Percentiles rank a stretch among this genome's conserved stretches.
phyloP scores from a whole-genome alignment of 2,329 filamentous ascomycete genomes.

The Claviceps fusiformis region DNA sequence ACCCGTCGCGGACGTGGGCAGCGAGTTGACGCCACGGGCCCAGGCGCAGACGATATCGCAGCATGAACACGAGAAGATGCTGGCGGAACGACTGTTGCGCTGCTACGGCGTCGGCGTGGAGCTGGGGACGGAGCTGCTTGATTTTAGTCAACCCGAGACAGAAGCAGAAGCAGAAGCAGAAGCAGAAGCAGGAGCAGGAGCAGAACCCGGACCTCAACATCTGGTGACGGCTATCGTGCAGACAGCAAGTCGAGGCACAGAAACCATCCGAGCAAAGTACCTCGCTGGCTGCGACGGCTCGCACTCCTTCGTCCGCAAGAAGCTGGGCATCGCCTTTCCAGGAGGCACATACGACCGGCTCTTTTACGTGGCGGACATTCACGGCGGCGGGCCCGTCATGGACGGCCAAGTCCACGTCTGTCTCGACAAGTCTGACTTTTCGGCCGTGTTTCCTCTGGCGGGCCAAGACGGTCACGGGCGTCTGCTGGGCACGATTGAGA shows the following conservation, averaged over 20 bases:
- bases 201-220: slow-evolving; percentile 21
- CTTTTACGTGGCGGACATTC: slow-evolving; percentile 2
- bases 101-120: not conserved
- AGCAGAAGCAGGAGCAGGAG: slow-evolving; percentile 17
- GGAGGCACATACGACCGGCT: slow-evolving; percentile 1
- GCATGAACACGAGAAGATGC: slow-evolving; percentile 34
- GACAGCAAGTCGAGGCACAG: slow-evolving; percentile 10
- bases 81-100: slow-evolving; percentile 18
- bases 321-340: not conserved
- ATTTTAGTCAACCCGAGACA: slow-evolving; percentile 26
- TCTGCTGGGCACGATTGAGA: not conserved
- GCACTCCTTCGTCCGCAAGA: slow-evolving; percentile 1
- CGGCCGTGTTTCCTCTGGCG: slow-evolving; percentile 1
- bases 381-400: not conserved
- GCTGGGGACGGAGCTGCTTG: slow-evolving; percentile 27
- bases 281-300: slow-evolving; percentile 1
- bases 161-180: slow-evolving; percentile 35
- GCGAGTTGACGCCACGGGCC: not conserved
- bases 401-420: slow-evolving; percentile 2
- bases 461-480: not conserved
- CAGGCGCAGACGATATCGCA: not conserved
- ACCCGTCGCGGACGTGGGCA: not conserved
- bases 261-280: slow-evolving; percentile 17
- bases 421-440: slow-evolving; percentile 1
- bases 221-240: slow-evolving; percentile 19